Conservation (phyloP, 106 monocot genomes). For the Posidonia australis region DNA sequence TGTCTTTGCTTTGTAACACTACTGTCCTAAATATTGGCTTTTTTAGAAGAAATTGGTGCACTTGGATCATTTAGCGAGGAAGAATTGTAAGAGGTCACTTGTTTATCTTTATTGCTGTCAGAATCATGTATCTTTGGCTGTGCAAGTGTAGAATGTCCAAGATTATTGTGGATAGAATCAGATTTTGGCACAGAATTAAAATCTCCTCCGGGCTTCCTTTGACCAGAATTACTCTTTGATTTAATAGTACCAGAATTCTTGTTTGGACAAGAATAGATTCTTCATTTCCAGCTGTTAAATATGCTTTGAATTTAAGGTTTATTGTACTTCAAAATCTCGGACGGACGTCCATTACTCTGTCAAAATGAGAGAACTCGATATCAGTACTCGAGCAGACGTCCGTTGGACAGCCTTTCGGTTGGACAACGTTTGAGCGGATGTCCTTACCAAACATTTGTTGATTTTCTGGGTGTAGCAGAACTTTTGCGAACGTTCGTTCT, state of each 20-base stretch:
- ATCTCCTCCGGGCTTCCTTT: not conserved
- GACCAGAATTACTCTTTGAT: slow-evolving; percentile 5
- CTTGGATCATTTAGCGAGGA: not conserved
- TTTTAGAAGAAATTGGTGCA: not conserved
- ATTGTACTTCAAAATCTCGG: no score
- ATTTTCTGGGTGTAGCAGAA: no score
- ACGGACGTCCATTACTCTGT: no score
- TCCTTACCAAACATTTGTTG: no score
- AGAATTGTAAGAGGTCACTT: not conserved
- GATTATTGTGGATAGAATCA: no score
- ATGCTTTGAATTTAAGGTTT: no score
- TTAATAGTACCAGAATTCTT: not conserved
- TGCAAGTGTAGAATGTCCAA: not conserved
- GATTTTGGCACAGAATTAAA: not conserved
- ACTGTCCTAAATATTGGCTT: slow-evolving; percentile 14
- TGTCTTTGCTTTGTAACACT: slow-evolving; percentile 38
- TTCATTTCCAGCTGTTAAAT: not conserved
- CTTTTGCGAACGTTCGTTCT: no score
- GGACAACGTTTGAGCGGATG: no score
- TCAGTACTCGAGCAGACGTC: no score
- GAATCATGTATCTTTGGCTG: not conserved
- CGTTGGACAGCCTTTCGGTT: no score
- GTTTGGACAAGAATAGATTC: not conserved
- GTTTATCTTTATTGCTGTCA: not conserved
- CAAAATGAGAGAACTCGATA: no score